A percentile compares a stretch with the other conserved stretches of the same genome.
phyloP scores from a whole-genome alignment of 768 basidiomycete genomes.

The Lentinula aciculospora region DNA sequence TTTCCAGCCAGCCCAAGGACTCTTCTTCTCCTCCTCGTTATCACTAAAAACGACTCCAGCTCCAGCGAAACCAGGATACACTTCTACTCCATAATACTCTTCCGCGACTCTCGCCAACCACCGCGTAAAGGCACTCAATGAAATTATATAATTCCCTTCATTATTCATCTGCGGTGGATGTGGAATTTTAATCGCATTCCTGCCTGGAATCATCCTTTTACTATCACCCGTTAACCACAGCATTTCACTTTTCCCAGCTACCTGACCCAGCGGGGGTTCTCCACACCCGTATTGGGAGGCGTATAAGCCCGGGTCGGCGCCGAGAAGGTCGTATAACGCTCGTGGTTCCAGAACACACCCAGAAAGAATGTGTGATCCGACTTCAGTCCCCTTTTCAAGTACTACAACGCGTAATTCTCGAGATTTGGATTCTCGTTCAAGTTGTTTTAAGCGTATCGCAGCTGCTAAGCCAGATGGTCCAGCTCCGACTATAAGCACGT shows the following conservation, averaged over 20 bases:
- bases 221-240: conserved; percentile 67
- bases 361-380: conserved; percentile 91
- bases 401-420: conserved; percentile 85
- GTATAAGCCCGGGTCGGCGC: conserved; percentile 1
- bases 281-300: conserved; percentile 8
- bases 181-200: conserved; percentile 68
- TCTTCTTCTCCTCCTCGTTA: conserved; percentile 41
- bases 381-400: conserved; percentile 90
- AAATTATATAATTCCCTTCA: conserved; percentile 83
- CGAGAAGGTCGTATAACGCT: conserved; percentile 82
- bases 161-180: conserved; percentile 98
- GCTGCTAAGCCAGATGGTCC: conserved; percentile 95
- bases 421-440: conserved; percentile 56
- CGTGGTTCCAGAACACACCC: conserved; percentile 94
- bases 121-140: conserved; percentile 80
- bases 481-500: conserved; percentile 95
- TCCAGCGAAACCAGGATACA: conserved; percentile 97
- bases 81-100: conserved; percentile 74
- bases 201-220: background rate
- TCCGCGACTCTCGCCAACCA: conserved; percentile 91
- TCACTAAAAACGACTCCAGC: conserved; percentile 71
- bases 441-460: conserved; percentile 93
- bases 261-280: conserved; percentile 74
- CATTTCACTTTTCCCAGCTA: conserved; percentile 78
- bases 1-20: conserved; percentile 27